Percentiles rank a stretch among this genome's conserved stretches.
Evolutionary conservation across 176 grass and related monocot genomes (phyloP).

Genomic region (Zoysia pacifica): DNA sequence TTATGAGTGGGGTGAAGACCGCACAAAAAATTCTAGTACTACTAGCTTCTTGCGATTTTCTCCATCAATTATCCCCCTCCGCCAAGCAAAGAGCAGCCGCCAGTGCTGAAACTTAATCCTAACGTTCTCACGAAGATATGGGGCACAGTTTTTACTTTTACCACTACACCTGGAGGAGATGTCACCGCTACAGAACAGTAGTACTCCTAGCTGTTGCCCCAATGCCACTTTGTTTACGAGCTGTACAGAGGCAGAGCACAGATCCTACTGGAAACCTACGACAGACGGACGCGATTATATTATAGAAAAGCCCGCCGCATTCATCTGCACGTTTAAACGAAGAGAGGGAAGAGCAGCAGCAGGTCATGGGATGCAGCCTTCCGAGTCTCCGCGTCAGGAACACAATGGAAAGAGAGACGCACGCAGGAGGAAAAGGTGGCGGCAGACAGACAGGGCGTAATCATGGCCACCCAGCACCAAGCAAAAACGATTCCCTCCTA

Average conservation of each 20-base stretch:
- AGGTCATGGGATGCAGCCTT: conserved; percentile 3
- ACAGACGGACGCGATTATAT: background rate
- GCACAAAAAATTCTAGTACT: too few species aligned
- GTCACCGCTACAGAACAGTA: background rate
- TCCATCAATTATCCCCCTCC: too few species aligned
- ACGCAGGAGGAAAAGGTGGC: conserved; percentile 19
- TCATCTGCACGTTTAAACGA: conserved; percentile 10
- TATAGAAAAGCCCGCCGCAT: background rate
- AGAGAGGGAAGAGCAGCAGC: background rate
- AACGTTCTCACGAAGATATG: background rate
- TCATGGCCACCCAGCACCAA: conserved; percentile 43
- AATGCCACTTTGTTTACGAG: background rate
- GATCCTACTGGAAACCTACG: background rate
- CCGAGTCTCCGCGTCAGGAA: background rate
- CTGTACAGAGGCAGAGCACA: background rate
- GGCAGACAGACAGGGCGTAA: conserved; percentile 46
- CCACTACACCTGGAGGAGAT: background rate
- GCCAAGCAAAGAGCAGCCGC: too few species aligned
- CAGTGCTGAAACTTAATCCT: too few species aligned
- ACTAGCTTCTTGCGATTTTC: too few species aligned
- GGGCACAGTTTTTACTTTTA: conserved; percentile 6
- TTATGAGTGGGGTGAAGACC: too few species aligned
- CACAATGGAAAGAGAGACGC: background rate
- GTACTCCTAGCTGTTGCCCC: background rate
- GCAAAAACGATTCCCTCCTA: conserved; percentile 50